Evolutionary conservation across 345 rosid species (phyloP), one percentile per base, ranked within the genome.

Genomic region (Leavenworthia alabamica): DNA sequence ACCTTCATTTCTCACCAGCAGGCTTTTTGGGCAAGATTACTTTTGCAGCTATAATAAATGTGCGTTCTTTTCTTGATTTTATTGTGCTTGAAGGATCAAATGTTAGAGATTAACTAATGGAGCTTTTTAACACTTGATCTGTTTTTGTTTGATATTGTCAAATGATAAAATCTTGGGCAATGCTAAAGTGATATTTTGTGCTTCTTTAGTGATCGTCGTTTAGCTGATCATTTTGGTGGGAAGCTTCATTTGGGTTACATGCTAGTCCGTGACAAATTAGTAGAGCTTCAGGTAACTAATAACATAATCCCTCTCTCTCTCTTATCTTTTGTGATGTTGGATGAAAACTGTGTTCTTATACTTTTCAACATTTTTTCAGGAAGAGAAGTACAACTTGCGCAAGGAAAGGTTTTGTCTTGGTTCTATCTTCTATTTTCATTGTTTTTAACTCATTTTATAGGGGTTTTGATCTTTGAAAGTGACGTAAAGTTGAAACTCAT

Each of bases 1-100:
- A 79, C 89, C 89, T 86, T 82, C 96, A 83, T 83, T 19, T 37
- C 83, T 81, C 80, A 86, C 88, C 91, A 90, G 94, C 96, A 88
- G 96, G 96, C 94, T 88, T 80, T 42, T 83, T 85, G 94, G 90
- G 97, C 91, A 79, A 96, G 97, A 88, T 86, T 73, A 85, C 96
- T 90, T 87, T 85, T 90, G 91, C 91, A 84, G 98, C 96, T 86
- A 62, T 60, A 79, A 83, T 86, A 81, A 84, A 91, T 84, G 96
- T 91, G 98, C 94, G 89, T 91, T 71, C 70, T 80, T 81, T 82
- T 74, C 83, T 62, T 62, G 67, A 26, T 81, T 81, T 86, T 83
- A 73, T 76, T 65, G 75, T 80, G 85, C 64, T 76, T 78, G 82
- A 75, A 76, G 20, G 82, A 64, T 82, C 80, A 65, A 66, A 59